Evolutionary conservation across 495 filamentous ascomycete species (phyloP).

Genomic region (Annulohypoxylon bovei): DNA sequence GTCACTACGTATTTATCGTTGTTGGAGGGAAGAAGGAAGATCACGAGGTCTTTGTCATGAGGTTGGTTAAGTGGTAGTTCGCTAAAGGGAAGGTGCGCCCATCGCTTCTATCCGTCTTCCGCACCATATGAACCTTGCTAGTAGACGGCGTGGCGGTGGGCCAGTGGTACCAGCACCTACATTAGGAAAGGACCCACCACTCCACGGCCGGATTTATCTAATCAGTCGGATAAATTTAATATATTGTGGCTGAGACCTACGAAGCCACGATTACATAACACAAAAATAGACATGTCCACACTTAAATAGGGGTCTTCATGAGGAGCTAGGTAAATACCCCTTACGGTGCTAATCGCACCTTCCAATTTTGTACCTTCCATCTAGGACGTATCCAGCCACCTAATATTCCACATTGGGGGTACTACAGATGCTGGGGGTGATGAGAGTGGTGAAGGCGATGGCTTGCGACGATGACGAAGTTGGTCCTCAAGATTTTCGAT

Average conservation of each 20-base stretch:
- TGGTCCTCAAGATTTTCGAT: too few species aligned
- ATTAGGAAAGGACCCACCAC: neutral
- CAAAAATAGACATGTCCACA: too few species aligned
- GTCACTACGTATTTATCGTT: conserved; percentile 10
- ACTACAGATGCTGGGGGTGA: too few species aligned
- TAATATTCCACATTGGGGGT: too few species aligned
- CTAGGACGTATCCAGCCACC: too few species aligned
- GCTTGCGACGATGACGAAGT: too few species aligned
- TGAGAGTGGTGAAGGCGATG: too few species aligned
- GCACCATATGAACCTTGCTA: neutral
- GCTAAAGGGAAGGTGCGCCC: neutral
- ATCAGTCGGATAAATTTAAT: conserved; percentile 10
- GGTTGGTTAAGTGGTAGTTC: conserved; percentile 1
- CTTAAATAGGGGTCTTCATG: too few species aligned
- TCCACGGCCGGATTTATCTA: neutral
- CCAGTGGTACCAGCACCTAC: conserved; percentile 30
- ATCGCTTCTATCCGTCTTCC: conserved; percentile 12
- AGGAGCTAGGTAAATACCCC: too few species aligned
- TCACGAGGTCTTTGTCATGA: conserved; percentile 32
- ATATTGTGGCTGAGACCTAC: neutral
- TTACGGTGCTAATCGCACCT: too few species aligned
- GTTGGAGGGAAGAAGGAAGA: conserved; percentile 18
- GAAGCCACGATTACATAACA: neutral
- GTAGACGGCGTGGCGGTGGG: conserved; percentile 36
- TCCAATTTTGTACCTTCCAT: too few species aligned